These are phyloP conservation scores for Neocucurbitaria cava DNA, from an alignment of 2,329 filamentous ascomycete genomes.

Conservation along the genomic window DNA sequence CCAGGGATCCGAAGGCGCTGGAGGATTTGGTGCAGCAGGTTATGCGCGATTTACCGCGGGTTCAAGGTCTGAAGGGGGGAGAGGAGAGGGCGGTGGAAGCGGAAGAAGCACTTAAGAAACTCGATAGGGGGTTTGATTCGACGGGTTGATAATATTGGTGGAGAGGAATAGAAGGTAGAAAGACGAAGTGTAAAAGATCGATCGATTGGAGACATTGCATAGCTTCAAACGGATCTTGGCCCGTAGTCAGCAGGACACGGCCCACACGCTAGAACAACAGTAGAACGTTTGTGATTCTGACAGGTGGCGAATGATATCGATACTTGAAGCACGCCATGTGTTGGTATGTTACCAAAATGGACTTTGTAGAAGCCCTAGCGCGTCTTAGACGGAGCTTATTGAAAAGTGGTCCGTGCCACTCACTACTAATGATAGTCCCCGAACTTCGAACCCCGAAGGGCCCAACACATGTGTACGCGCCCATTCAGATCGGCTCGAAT, in stretches of 20 bases:
- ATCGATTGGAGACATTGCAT: background rate
- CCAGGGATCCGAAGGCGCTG: constrained; percentile 53
- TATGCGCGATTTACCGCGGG: constrained; percentile 53
- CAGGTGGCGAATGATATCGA: background rate
- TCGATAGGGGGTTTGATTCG: constrained; percentile 50
- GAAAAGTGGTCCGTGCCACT: background rate
- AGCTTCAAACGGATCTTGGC: no score
- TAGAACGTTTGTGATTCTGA: background rate
- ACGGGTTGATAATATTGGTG: constrained; percentile 2
- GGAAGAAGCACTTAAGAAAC: constrained; percentile 53
- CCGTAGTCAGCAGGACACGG: no score
- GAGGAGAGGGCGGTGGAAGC: constrained; percentile 47
- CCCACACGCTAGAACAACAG: background rate
- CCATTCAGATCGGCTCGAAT: background rate
- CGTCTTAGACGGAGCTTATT: background rate
- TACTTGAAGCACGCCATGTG: background rate
- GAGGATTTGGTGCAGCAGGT: constrained; percentile 55
- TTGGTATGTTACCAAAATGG: background rate
- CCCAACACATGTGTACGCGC: background rate
- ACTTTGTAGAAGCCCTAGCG: background rate
- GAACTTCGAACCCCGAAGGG: background rate
- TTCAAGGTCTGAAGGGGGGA: constrained; percentile 47
- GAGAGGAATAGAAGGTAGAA: no score
- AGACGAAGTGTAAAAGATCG: no score
- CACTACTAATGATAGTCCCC: background rate